Evolutionary conservation across 441 rosid species (phyloP).

Genomic region (Adansonia gregorii): DNA sequence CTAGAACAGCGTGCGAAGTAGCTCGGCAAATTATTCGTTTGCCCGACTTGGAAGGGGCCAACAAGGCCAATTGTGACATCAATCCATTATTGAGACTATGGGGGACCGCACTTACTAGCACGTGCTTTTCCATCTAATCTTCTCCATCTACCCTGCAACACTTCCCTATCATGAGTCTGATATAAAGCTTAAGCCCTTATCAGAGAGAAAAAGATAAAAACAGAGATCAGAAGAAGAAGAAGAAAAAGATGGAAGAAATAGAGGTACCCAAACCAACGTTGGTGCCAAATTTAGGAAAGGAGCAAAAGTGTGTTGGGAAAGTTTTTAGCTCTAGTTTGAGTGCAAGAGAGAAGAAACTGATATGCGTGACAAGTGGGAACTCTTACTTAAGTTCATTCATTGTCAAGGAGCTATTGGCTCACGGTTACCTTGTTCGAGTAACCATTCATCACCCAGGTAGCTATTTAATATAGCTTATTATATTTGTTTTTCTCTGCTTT

Average conservation of each 20-base stretch:
- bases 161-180: background rate
- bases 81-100: background rate
- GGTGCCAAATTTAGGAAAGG: slow-evolving; percentile 19
- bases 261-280: slow-evolving; percentile 21
- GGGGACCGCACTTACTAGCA: slow-evolving; percentile 28
- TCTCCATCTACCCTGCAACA: slow-evolving; percentile 33
- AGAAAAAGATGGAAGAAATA: slow-evolving; percentile 28
- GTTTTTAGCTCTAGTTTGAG: slow-evolving; percentile 26
- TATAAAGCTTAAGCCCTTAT: background rate
- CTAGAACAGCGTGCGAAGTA: background rate
- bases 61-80: background rate
- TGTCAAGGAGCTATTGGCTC: slow-evolving; percentile 42
- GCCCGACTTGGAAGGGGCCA: background rate
- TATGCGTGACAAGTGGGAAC: slow-evolving; percentile 49
- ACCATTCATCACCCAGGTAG: slow-evolving; percentile 43
- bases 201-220: background rate
- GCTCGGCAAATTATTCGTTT: background rate
- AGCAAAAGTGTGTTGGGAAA: slow-evolving; percentile 25
- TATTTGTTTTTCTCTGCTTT: background rate
- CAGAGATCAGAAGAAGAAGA: background rate
- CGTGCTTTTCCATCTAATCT: slow-evolving; percentile 33
- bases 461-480: background rate
- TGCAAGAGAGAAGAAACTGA: slow-evolving; percentile 38
- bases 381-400: slow-evolving; percentile 40
- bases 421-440: slow-evolving; percentile 42